A percentile compares a stretch with the other conserved stretches of the same genome.
Evolutionary conservation across 1,284 basidiomycete genomes (phyloP).

Genomic region (Coriolopsis trogii): DNA sequence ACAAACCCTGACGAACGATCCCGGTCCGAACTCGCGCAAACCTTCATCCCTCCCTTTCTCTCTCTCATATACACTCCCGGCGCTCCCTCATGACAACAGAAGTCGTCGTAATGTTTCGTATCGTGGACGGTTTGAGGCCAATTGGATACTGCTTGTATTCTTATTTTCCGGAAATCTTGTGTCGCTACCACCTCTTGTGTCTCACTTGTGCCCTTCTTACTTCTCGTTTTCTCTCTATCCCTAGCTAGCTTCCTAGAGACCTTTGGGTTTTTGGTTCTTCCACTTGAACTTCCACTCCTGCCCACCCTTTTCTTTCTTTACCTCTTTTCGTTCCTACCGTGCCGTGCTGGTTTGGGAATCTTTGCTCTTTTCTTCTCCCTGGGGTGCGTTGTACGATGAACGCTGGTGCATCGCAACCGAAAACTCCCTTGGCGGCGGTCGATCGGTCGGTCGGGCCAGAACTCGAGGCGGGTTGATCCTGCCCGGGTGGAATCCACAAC

Average conservation of each 20-base stretch:
- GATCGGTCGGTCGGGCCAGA: constrained; percentile 18
- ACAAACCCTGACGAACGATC: constrained; percentile 1
- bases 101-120: constrained; percentile 20
- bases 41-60: constrained; percentile 2
- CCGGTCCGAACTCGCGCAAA: too few relatives aligned
- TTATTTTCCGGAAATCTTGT: constrained; percentile 22
- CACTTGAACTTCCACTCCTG: too few relatives aligned
- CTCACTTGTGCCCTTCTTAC: not conserved
- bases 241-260: constrained; percentile 5
- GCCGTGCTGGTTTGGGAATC: constrained; percentile 17
- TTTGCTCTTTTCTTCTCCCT: constrained; percentile 3
- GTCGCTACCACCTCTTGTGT: too few relatives aligned
- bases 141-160: constrained; percentile 25
- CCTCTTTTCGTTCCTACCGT: constrained; percentile 19
- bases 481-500: constrained; percentile 17
- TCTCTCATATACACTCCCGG: not conserved
- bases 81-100: constrained; percentile 2
- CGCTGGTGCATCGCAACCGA: constrained; percentile 23
- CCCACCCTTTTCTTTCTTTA: constrained; percentile 13
- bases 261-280: too few relatives aligned
- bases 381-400: constrained; percentile 27
- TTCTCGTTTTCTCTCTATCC: not conserved
- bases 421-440: too few relatives aligned
- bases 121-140: constrained; percentile 20
- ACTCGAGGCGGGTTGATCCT: constrained; percentile 20